A percentile compares a stretch with the other conserved stretches of the same genome.
Conservation (phyloP, 176 grass and related monocot genomes). For the Avena insularis region DNA sequence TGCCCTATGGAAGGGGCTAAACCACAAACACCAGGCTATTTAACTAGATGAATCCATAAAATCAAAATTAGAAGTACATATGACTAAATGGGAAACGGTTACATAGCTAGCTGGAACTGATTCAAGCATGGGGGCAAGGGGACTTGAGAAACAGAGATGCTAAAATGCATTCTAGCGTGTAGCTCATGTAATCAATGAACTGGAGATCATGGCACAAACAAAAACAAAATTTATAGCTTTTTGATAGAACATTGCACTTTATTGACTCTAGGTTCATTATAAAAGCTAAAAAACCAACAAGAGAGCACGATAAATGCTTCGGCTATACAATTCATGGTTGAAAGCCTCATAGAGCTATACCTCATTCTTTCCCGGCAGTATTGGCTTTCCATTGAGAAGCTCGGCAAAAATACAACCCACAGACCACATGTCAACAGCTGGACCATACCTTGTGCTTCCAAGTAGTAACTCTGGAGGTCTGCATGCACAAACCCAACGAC, state of each 20-base stretch:
- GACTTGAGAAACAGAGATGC: neutral
- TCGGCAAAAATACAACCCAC: conserved; percentile 98
- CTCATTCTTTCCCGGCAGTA: conserved; percentile 97
- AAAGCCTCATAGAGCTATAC: conserved; percentile 39
- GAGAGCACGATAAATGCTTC: neutral
- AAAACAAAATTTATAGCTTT: neutral
- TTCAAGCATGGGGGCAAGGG: neutral
- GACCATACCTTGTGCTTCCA: conserved; percentile 90
- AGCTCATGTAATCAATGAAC: neutral
- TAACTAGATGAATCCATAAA: neutral
- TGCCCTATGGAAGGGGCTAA: neutral
- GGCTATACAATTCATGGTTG: neutral
- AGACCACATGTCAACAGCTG: conserved; percentile 97
- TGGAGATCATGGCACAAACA: neutral
- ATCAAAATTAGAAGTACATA: neutral
- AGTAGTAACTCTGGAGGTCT: conserved; percentile 93
- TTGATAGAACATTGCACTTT: too few relatives aligned
- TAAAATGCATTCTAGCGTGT: neutral
- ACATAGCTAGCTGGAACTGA: neutral
- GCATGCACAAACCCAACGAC: conserved; percentile 29
- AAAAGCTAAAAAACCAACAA: neutral
- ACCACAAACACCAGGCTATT: neutral
- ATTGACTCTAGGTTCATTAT: neutral
- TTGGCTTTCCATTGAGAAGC: conserved; percentile 91
- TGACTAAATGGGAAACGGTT: too few relatives aligned